Percentiles rank a stretch among this genome's conserved stretches.
phyloP scores from a whole-genome alignment of 2,329 filamentous ascomycete genomes.

The Aureobasidium sp. region DNA sequence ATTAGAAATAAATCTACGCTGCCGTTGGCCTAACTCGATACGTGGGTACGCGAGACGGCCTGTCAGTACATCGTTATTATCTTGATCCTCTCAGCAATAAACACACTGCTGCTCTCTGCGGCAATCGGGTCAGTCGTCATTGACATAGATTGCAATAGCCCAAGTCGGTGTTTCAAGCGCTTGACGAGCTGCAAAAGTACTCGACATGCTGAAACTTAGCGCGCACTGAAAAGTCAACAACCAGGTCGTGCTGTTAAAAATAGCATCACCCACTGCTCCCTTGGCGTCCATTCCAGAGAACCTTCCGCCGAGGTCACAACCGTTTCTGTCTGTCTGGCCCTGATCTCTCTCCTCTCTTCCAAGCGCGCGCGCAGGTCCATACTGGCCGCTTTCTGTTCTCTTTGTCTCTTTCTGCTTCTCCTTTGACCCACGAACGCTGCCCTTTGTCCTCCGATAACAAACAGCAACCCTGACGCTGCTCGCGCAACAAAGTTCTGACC shows the following conservation, averaged over 20 bases:
- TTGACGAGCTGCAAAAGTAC: not conserved
- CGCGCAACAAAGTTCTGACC: not conserved
- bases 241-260: not conserved
- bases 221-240: not conserved
- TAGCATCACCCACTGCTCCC: slow-evolving; percentile 3
- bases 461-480: slow-evolving; percentile 1
- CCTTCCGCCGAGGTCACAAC: not conserved
- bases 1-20: slow-evolving; percentile 2
- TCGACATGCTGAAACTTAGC: slow-evolving; percentile 4
- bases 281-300: slow-evolving; percentile 4
- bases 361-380: slow-evolving; percentile 1
- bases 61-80: not conserved
- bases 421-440: not conserved
- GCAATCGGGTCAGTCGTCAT: not conserved
- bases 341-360: slow-evolving; percentile 6
- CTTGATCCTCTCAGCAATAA: not conserved
- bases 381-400: not conserved
- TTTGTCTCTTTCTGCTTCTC: slow-evolving; percentile 2
- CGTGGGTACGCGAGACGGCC: not conserved
- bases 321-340: slow-evolving; percentile 8
- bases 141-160: not conserved
- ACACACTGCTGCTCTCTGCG: not conserved
- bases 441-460: not conserved
- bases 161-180: not conserved
- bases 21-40: slow-evolving; percentile 4